Evolutionary conservation across 1,284 basidiomycete species (phyloP), one percentile per base, ranked within the genome.

Genomic region (Ustilago nuda): DNA sequence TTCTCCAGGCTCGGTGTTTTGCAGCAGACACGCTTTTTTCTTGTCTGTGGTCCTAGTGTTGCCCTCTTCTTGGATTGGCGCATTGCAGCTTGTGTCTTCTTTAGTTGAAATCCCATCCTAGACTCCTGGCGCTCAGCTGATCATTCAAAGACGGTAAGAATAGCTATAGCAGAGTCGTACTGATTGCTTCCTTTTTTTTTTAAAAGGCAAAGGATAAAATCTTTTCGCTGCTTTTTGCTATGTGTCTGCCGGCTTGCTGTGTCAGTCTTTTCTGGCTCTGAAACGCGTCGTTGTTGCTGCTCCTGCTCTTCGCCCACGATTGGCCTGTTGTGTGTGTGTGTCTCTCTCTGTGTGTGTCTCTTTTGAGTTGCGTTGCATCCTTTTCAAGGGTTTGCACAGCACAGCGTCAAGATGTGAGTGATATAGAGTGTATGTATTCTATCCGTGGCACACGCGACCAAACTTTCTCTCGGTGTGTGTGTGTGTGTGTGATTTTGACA

Each of bases 301-400:
- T 45, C n/a, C n/a, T 45, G 17, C n/a, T 45, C 19, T 6, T 45
- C 43, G n/a, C 43, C 43, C n/a, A 19, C 19, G 19, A 45, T 5
- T 45, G 4, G 43, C 43, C 43, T 19, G 43, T 27, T 27, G 23
- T 27, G n/a, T 19, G 6, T 27, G 23, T 27, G 23, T 27, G 0
- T 27, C 23, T 27, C 23, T 13, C 43, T 19, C 8, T 19, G 1
- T 19, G 19, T 19, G 19, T 19, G 19, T 19, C 19, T 15, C 15
- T 45, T 45, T 45, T 45, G 43, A 45, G 43, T 45, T 45, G 43
- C 43, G n/a, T 19, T 45, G 43, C 43, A 45, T 19, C 9, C 23
- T 45, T 19, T 11, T 19, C 3, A 17, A 41, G 39, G 39, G 39
- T 41, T 41, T 17, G 17, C 13, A 41, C 13, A 41, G 43, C 36